Conservation (phyloP, 495 filamentous ascomycete species). For the Hypoxylon cercidicola region DNA sequence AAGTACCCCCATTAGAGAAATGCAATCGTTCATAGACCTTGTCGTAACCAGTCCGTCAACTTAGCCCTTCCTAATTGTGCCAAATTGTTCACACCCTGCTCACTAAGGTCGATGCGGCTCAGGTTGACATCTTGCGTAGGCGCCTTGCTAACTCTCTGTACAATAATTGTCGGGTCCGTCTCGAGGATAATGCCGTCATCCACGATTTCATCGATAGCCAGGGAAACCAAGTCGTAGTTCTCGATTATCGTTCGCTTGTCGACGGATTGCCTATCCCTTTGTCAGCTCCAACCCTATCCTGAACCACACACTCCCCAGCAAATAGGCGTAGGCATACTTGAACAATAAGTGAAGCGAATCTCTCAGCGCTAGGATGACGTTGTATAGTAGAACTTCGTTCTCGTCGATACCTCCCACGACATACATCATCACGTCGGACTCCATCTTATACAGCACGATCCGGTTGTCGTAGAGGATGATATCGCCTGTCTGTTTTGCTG, state of each 20-base stretch:
- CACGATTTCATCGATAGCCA: constrained; percentile 94
- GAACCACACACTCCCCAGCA: background rate
- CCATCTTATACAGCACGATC: constrained; percentile 96
- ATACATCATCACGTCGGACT: constrained; percentile 97
- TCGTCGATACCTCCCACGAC: constrained; percentile 92
- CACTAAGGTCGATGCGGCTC: constrained; percentile 92
- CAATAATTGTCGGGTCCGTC: constrained; percentile 92
- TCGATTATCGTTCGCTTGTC: constrained; percentile 98
- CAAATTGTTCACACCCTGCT: constrained; percentile 94
- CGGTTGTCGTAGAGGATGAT: constrained; percentile 96
- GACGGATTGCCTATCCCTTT: constrained; percentile 76
- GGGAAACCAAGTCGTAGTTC: constrained; percentile 92
- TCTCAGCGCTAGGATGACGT: constrained; percentile 85
- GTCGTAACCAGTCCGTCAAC: constrained; percentile 88
- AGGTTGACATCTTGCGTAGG: constrained; percentile 92
- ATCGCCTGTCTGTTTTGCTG: constrained; percentile 91
- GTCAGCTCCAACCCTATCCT: constrained; percentile 2
- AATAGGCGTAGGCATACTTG: constrained; percentile 73
- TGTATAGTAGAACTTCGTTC: constrained; percentile 96
- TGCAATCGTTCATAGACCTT: constrained; percentile 64
- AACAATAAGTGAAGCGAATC: constrained; percentile 92
- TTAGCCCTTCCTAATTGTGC: constrained; percentile 96
- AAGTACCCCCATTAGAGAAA: constrained; percentile 16
- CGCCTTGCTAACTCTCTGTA: constrained; percentile 87
- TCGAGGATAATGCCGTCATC: constrained; percentile 98